These are phyloP conservation scores for Kodamaea sp. DNA, from an alignment of 1,139 yeast genomes.

Conservation along the genomic window DNA sequence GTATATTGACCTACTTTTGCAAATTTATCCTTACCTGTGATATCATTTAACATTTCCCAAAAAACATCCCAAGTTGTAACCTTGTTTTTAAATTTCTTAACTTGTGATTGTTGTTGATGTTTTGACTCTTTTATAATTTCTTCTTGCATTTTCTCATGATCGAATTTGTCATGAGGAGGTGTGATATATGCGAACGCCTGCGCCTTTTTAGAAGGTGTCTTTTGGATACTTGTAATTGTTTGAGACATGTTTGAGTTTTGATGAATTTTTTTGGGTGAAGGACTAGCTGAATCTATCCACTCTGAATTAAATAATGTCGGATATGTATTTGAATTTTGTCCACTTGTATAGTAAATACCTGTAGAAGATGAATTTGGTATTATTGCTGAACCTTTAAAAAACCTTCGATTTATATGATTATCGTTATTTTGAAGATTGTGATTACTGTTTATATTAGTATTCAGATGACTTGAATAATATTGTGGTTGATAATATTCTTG, in stretches of 20 bases:
- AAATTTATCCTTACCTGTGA: slow-evolving; percentile 67
- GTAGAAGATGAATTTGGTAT: slow-evolving; percentile 1
- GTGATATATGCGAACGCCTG: slow-evolving; percentile 20
- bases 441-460: slow-evolving; percentile 1
- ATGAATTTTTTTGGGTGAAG: slow-evolving; percentile 13
- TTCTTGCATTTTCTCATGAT: background rate
- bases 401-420: slow-evolving; percentile 2
- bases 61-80: slow-evolving; percentile 37
- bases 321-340: slow-evolving; percentile 8
- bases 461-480: background rate
- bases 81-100: background rate
- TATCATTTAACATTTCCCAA: slow-evolving; percentile 48
- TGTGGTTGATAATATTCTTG: background rate
- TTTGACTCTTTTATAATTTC: background rate
- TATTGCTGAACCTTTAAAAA: slow-evolving; percentile 2
- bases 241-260: no score
- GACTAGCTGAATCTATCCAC: slow-evolving; percentile 34
- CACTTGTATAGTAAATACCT: slow-evolving; percentile 2
- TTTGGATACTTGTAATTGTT: slow-evolving; percentile 16
- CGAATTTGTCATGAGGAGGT: slow-evolving; percentile 13
- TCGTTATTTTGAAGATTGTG: slow-evolving; percentile 1
- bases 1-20: slow-evolving; percentile 63
- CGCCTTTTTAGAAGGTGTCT: slow-evolving; percentile 18
- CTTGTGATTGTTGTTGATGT: background rate
- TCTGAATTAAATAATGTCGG: slow-evolving; percentile 25